Evolutionary conservation across 139 green algal genomes (phyloP), one percentile per base, ranked within the genome.

Genomic region (Coelastrella sp.): DNA sequence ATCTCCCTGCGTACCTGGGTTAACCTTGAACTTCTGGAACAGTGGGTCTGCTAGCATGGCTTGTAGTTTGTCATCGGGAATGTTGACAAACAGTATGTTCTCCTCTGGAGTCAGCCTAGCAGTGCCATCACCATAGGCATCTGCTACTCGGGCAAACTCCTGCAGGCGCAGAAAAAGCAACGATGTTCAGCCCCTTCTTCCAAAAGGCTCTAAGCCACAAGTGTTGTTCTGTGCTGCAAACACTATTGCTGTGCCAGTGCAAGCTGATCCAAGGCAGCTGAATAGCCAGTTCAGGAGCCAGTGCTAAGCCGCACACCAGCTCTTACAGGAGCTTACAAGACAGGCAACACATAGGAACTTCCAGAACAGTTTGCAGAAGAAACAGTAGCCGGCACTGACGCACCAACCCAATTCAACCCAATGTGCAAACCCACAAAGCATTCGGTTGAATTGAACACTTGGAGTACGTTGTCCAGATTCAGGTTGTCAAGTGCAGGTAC

Each of bases 101-200:
- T 99, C 93, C 92, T 99, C 98, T 77, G 99, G 97, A 3, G 98
- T 99, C 58, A 99, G 89, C 3, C 98, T 95, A 75, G 98, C 84
- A 6, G 96, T 97, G 56, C 98, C 97, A 89, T 97, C 95, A 87
- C 98, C 97, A 88, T 98, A 98, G 88, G 89, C 94, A 59, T 99
- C 88, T 47, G 88, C 88, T 13, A 87, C 57, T 13, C 68, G 66
- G 3, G 88, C 88, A 81, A 89, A 93, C 89, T 92, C 91, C 80
- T 94, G 83, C 80, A 73, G 8, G 14, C n/a, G 7, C 13, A 64
- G 77, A 20, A 20, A 83, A 11, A 32, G 77, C 77, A 83, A 64
- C 7, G 1, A 14, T 11, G 10, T 47, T 47, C 1, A 47, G 32
- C 32, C 32, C 32, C 32, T 47, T 47, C 32, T 47, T 47, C 71